Evolutionary conservation across 805 yeast species (phyloP).

Genomic region (Starmerella vaccinii): DNA sequence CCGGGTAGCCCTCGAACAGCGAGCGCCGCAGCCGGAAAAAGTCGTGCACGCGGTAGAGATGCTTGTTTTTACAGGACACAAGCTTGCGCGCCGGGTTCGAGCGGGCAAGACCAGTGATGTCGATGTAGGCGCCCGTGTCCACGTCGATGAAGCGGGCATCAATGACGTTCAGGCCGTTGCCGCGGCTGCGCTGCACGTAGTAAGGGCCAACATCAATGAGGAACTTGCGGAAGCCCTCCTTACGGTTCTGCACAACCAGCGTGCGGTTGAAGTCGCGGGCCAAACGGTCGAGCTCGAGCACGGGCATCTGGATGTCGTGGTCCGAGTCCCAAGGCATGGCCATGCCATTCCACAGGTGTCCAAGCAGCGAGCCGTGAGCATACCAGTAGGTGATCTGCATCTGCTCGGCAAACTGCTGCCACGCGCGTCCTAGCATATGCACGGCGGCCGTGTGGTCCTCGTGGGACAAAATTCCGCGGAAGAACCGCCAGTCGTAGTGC

Average conservation of each 20-base stretch:
- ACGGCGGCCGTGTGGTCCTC: constrained; percentile 39
- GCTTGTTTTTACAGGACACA: constrained; percentile 46
- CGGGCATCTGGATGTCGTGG: constrained; percentile 44
- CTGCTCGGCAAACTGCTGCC: constrained; percentile 39
- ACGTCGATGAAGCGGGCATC: constrained; percentile 54
- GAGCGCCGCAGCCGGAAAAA: constrained; percentile 46
- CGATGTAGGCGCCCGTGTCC: constrained; percentile 50
- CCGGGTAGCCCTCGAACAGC: constrained; percentile 47
- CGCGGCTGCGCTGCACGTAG: constrained; percentile 40
- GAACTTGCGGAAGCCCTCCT: constrained; percentile 39
- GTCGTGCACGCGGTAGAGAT: constrained; percentile 42
- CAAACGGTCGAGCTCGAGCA: constrained; percentile 38
- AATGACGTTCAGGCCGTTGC: constrained; percentile 41
- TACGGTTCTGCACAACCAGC: constrained; percentile 37
- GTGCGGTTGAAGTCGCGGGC: constrained; percentile 43
- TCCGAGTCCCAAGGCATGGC: constrained; percentile 46
- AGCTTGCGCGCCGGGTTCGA: constrained; percentile 1
- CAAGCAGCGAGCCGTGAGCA: constrained; percentile 41
- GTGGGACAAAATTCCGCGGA: constrained; percentile 36
- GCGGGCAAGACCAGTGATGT: constrained; percentile 42
- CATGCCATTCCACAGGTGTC: constrained; percentile 43
- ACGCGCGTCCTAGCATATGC: constrained; percentile 40
- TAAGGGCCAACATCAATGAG: constrained; percentile 41
- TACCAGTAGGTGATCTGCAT: constrained; percentile 40
- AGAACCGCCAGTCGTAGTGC: constrained; percentile 59